Evolutionary conservation across 2,329 filamentous ascomycete species (phyloP).

Genomic region (Xylariaceae sp.): DNA sequence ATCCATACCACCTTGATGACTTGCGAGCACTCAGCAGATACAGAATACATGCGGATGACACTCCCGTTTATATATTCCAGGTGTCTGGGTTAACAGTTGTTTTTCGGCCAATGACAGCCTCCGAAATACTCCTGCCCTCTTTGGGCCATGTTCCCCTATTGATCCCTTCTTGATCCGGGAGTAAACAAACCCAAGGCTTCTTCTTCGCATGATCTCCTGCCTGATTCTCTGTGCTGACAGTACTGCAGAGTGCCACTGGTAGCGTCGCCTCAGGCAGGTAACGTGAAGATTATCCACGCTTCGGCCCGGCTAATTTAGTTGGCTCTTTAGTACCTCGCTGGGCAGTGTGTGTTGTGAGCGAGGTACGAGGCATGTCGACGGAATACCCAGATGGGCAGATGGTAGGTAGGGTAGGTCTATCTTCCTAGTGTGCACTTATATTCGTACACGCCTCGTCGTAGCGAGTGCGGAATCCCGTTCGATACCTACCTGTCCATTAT

Average conservation of each 20-base stretch:
- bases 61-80: neutral
- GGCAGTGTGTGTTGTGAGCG: neutral
- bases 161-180: neutral
- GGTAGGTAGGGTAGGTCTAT: too few relatives aligned
- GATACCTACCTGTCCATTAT: neutral
- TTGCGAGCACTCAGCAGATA: neutral
- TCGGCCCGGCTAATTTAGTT: constrained; percentile 12
- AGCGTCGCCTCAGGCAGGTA: neutral
- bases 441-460: too few relatives aligned
- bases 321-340: neutral
- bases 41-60: neutral
- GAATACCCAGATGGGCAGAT: neutral
- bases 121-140: neutral
- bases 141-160: neutral
- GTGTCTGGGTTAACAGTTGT: neutral
- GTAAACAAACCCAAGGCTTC: neutral
- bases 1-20: neutral
- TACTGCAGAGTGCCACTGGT: neutral
- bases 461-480: too few relatives aligned
- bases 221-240: neutral
- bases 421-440: too few relatives aligned
- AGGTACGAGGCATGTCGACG: neutral
- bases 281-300: neutral
- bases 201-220: neutral
- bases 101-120: neutral